These are phyloP conservation scores for Aspergillus fijiensis DNA, from an alignment of 2,329 filamentous ascomycete species.

Conservation along the genomic window DNA sequence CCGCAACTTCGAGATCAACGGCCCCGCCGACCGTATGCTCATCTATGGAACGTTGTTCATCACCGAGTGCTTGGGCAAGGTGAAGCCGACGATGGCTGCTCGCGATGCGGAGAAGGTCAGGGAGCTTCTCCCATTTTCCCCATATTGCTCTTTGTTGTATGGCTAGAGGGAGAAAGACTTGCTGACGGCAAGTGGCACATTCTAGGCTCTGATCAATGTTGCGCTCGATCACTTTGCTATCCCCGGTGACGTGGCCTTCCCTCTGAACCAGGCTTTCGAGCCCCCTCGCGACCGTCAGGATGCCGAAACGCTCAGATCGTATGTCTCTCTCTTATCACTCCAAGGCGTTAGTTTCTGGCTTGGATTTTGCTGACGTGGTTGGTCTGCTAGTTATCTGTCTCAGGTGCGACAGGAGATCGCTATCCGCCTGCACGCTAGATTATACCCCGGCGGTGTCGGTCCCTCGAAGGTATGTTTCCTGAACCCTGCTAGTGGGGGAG, in stretches of 20 bases:
- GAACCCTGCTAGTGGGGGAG: neutral
- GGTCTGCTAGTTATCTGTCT: constrained; percentile 57
- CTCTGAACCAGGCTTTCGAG: constrained; percentile 95
- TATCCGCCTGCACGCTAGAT: constrained; percentile 73
- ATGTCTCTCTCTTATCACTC: constrained; percentile 40
- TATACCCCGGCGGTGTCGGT: constrained; percentile 74
- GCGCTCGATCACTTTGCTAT: constrained; percentile 96
- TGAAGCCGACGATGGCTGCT: constrained; percentile 69
- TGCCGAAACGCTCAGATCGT: constrained; percentile 83
- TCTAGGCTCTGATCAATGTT: constrained; percentile 80
- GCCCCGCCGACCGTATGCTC: constrained; percentile 86
- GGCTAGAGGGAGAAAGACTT: neutral
- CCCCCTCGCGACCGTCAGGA: constrained; percentile 82
- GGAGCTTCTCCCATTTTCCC: neutral
- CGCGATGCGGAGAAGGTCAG: constrained; percentile 65
- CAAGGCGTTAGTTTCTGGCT: too few relatives aligned
- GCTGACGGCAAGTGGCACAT: constrained; percentile 19
- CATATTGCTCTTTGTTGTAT: neutral
- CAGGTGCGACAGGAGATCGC: constrained; percentile 94
- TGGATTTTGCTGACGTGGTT: neutral
- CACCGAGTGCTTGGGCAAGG: constrained; percentile 84
- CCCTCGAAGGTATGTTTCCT: constrained; percentile 59
- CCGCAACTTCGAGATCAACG: constrained; percentile 99
- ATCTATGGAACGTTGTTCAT: constrained; percentile 97
- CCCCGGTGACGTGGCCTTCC: constrained; percentile 88